Evolutionary conservation across 331 rosid genomes (phyloP), one percentile per base, ranked within the genome.

Genomic region (Pyrus hybrid): DNA sequence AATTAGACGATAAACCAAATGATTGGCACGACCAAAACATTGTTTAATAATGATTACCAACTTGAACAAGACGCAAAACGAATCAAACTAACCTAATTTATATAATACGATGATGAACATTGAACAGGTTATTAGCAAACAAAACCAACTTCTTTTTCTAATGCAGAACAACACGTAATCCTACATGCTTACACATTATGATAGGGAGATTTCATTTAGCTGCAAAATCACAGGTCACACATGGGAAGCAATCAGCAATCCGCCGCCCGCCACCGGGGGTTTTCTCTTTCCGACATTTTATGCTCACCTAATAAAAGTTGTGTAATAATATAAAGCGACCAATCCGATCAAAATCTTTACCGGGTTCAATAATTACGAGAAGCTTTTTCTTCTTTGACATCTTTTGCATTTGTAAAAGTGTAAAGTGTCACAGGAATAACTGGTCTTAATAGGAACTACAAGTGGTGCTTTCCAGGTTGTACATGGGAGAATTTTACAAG

Each of bases 271-370:
- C 57, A 17, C 76, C 88, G 57, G 22, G 14, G 56, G 32, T 70
- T 79, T 53, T 73, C 80, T 80, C 72, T 77, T 70, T 66, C 69
- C 75, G 82, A 76, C 80, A 83, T 79, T 72, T 51, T 61, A 49
- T 68, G 85, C 82, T 79, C 85, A 74, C 83, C 80, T 54, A 67
- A 79, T n/a, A 65, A 21, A 54, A 75, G 82, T 77, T 82, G 85
- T 79, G 57, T 56, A 72, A 60, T 77, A 77, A 60, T 77, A 77
- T 84, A 70, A 67, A 63, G 43, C 30, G 62, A 68, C 71, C 21
- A 77, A 68, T 75, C 69, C 35, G 49, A 70, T 58, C 33, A 67
- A 49, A 77, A n/a, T 82, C 47, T 51, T 78, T 61, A 23, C 65
- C 65, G 45, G 62, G 73, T 80, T 76, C 54, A 26, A 69, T 21